A percentile compares a stretch with the other conserved stretches of the same genome.
phyloP scores from a whole-genome alignment of 1,284 basidiomycete genomes.

The Rhodotorula sp. region DNA sequence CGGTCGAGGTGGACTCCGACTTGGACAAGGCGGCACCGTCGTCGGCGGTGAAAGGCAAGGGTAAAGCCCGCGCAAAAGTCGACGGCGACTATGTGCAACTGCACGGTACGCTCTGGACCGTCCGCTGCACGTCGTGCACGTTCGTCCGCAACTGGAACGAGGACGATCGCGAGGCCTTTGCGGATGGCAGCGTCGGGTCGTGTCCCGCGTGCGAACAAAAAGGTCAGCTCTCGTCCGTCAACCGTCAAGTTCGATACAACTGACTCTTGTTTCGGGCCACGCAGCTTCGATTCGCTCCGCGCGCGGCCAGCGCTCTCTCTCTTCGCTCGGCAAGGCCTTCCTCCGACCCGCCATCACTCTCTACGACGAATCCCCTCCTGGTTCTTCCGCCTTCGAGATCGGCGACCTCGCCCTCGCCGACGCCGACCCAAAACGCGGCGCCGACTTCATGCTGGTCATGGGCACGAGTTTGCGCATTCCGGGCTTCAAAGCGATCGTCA shows the following conservation, averaged over 20 bases:
- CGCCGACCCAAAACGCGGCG: conserved; percentile 60
- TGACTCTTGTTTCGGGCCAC: background rate
- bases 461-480: conserved; percentile 94
- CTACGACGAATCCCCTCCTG: conserved; percentile 75
- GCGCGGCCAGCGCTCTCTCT: conserved; percentile 71
- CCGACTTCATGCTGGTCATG: conserved; percentile 91
- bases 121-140: conserved; percentile 30
- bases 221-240: conserved; percentile 12
- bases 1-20: background rate
- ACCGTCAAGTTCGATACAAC: background rate
- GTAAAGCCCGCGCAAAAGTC: conserved; percentile 22
- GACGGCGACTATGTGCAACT: conserved; percentile 33
- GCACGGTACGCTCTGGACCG: conserved; percentile 26
- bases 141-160: conserved; percentile 27
- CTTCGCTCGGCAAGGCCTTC: conserved; percentile 66
- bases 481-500: conserved; percentile 86
- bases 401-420: conserved; percentile 71
- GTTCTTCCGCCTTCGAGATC: conserved; percentile 70
- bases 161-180: conserved; percentile 10
- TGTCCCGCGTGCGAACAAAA: conserved; percentile 31
- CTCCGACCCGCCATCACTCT: conserved; percentile 84
- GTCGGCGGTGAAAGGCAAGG: conserved; percentile 12
- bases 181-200: conserved; percentile 11
- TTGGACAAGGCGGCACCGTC: background rate
- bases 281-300: conserved; percentile 74